Conservation (phyloP, 2,329 filamentous ascomycete species). For the Trichoderma citrinoviride region DNA sequence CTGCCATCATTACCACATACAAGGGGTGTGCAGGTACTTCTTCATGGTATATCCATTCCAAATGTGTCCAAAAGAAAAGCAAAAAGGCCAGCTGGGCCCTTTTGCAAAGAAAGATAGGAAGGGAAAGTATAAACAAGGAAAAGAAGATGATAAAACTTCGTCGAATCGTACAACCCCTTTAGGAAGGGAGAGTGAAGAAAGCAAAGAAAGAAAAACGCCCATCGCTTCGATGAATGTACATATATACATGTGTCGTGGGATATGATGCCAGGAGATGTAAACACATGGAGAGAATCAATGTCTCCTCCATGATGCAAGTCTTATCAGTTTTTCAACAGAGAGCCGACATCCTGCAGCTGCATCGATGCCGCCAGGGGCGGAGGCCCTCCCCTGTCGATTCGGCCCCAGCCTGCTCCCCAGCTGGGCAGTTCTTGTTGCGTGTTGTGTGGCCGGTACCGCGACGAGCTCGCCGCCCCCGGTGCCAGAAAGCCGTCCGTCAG, state of each 20-base stretch:
- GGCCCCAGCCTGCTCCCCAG: constrained; percentile 35
- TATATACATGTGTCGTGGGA: constrained; percentile 5
- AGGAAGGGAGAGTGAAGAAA: not conserved
- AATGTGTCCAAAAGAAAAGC: not conserved
- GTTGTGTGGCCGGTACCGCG: not conserved
- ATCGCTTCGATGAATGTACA: constrained; percentile 8
- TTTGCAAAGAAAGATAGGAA: not conserved
- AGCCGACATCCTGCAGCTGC: constrained; percentile 23
- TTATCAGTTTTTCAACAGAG: constrained; percentile 20
- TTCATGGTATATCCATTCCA: constrained; percentile 15
- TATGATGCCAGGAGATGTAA: not conserved
- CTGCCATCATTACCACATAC: not conserved
- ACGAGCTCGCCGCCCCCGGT: constrained; percentile 1
- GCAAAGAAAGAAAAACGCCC: constrained; percentile 1
- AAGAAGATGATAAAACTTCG: not conserved
- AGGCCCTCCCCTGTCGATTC: constrained; percentile 32
- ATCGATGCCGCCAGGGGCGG: constrained; percentile 26
- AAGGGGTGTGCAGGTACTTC: not conserved
- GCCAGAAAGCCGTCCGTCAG: constrained; percentile 11
- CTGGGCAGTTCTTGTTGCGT: constrained; percentile 26
- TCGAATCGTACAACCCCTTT: constrained; percentile 9
- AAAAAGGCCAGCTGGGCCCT: not conserved
- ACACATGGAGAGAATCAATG: not conserved
- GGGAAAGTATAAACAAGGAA: not conserved
- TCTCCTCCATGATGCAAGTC: constrained; percentile 1